Evolutionary conservation across 2,329 filamentous ascomycete species (phyloP), one percentile per base, ranked within the genome.

Genomic region (Helotiales sp.): DNA sequence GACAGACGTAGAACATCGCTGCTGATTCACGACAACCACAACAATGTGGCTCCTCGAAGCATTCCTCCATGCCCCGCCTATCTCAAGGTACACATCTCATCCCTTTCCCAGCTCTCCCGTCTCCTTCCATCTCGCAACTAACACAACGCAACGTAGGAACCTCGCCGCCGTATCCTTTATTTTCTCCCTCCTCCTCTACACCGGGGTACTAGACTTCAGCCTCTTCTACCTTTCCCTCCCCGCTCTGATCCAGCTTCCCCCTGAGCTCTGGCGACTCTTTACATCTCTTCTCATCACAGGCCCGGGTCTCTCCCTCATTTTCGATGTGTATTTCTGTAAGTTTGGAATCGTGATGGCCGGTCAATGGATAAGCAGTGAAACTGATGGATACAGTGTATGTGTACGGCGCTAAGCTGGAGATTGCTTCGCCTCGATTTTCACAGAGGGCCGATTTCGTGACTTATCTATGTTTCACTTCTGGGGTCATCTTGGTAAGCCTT

Each of bases 251-350:
- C 55, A 65, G 50, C 55, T 83, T 60, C 77, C 84, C 10, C 72
- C 72, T 24, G 65, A 77, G 59, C 28, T 77, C 64, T 77, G 75
- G 75, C 70, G 75, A 24, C 49, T 74, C 30, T 63, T 72, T 13
- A 74, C 74, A n/a, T 70, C 72, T 62, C 74, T 77, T 54, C 58
- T 76, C 24, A 62, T 76, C 54, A 73, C 74, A 30, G 66, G 71
- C 4, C 68, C 65, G 4, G 30, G 66, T n/a, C 32, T 77, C 20
- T 64, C 78, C 54, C 84, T 91, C 69, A 74, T 91, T 58, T 81
- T 90, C 77, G 89, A 91, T 77, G 86, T 89, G 40, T 90, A 89
- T 80, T 87, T 90, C 76, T 78, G 85, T 87, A 81, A 73, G 84
- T 72, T 32, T 26, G 22, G 5, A 61, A 62, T 66, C 68, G 67